Percentiles rank a stretch among this genome's conserved stretches.
Evolutionary conservation across 345 rosid genomes (phyloP).

Genomic region (Citrus hindsii): DNA sequence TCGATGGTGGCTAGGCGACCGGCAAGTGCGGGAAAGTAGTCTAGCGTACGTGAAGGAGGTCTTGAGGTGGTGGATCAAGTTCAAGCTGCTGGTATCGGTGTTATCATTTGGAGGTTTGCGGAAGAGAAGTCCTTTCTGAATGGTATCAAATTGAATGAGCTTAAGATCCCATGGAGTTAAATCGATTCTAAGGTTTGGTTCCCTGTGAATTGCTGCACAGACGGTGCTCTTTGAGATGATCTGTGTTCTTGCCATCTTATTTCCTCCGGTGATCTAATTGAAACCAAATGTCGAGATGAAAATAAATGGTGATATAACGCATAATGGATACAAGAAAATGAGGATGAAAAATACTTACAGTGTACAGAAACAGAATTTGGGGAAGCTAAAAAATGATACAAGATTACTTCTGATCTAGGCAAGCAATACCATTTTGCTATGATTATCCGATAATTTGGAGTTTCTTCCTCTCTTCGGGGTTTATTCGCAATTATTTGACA

Average conservation of each 20-base stretch:
- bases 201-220: not conserved
- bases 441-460: no score
- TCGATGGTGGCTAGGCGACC: constrained; percentile 32
- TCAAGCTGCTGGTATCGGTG: not conserved
- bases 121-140: not conserved
- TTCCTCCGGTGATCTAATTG: no score
- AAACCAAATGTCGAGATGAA: no score
- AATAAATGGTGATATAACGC: no score
- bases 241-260: not conserved
- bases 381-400: no score
- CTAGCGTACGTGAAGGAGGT: constrained; percentile 10
- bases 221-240: not conserved
- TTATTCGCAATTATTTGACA: no score
- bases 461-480: no score
- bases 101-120: not conserved
- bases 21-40: constrained; percentile 33
- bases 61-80: not conserved
- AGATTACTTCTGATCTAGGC: no score
- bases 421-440: no score
- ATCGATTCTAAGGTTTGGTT: not conserved
- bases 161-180: not conserved
- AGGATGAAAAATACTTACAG: no score
- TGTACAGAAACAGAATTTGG: no score
- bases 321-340: no score
- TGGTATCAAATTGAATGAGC: not conserved